Base-by-base conservation (phyloP, 306 rosid species). In the Gillenia trifoliata region DNA sequence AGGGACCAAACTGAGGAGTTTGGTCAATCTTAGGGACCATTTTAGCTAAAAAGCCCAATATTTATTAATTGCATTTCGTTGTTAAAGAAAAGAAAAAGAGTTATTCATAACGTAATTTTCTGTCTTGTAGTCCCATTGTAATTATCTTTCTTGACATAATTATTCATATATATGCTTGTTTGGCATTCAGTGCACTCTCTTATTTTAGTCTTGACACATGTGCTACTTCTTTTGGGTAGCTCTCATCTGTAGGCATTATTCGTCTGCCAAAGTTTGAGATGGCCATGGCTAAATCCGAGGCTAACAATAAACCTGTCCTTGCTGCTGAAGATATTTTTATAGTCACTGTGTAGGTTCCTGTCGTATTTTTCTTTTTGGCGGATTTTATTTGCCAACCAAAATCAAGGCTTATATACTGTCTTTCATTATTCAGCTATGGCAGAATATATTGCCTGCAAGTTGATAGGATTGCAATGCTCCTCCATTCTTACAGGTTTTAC, bases 391-490 rank as follows among this genome's bases (percentile, higher is more conserved):
- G 64, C 81, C 43, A 64, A 50, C 59, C 56, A 72, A 67, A 72
- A 73, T 60, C 16, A 45, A 79, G 74, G 23, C 66, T 80, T 69
- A 68, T 28, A 70, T 29, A 71, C 43, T 8, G 28, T 64, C 73
- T 65, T 71, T 72, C 20, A 64, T 78, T 73, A 63, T 70, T 78
- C 92, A 94, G 99, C 57, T 94, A 94, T 86, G 99, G 99, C 71
- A 88, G 99, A 90, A 87, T 94, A 88, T 92, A 94, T 84, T 94
- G 96, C 89, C 83, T 94, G 86, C 99, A 92, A 79, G 89, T 94
- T 69, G 99, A 94, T 84, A 88, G 95, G 87, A 85, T 89, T 77
- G 96, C 99, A 54, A 94, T 90, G 97, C 88, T 94, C 71, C 99
- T 94, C 78, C 97, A 90, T 83, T 86, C 81, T 0, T 94, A 92